Evolutionary conservation across 345 rosid genomes (phyloP).

Genomic region (Corchorus capsularis): DNA sequence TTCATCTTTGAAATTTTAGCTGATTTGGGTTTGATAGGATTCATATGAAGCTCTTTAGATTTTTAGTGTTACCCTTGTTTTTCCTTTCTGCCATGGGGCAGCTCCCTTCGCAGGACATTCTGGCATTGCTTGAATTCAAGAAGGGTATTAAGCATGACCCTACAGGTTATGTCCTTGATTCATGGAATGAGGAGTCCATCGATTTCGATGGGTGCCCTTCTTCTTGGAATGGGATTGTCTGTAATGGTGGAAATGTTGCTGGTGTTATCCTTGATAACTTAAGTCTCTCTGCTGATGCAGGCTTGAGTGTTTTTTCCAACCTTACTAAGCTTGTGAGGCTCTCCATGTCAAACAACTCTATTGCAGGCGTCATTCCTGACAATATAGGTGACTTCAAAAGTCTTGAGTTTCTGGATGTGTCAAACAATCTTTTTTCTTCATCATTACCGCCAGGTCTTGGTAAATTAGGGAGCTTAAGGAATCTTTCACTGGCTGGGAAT

Average conservation of each 20-base stretch:
- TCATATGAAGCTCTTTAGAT: constrained; percentile 55
- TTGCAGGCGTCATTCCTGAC: constrained; percentile 65
- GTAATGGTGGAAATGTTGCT: constrained; percentile 91
- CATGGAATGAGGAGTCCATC: constrained; percentile 97
- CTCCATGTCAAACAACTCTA: constrained; percentile 88
- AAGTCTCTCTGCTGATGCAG: constrained; percentile 77
- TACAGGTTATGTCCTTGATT: constrained; percentile 84
- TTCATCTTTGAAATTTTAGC: constrained; percentile 16
- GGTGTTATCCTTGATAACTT: constrained; percentile 81
- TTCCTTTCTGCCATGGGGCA: constrained; percentile 68
- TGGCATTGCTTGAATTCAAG: constrained; percentile 92
- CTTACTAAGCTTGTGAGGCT: constrained; percentile 88
- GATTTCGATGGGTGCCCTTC: constrained; percentile 97
- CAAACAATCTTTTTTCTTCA: constrained; percentile 73
- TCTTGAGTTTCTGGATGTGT: constrained; percentile 80
- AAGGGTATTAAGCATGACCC: constrained; percentile 97
- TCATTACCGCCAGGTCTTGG: constrained; percentile 66
- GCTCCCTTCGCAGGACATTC: constrained; percentile 95
- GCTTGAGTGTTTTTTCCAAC: constrained; percentile 74
- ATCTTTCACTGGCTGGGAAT: constrained; percentile 83
- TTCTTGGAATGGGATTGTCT: constrained; percentile 94
- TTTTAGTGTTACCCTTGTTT: constrained; percentile 45
- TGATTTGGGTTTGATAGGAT: constrained; percentile 24
- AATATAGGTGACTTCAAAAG: constrained; percentile 62
- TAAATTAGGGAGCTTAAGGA: constrained; percentile 60